Percentiles rank a stretch among this genome's conserved stretches.
phyloP scores from a whole-genome alignment of 805 yeast genomes.

The Kuraishia molischiana region DNA sequence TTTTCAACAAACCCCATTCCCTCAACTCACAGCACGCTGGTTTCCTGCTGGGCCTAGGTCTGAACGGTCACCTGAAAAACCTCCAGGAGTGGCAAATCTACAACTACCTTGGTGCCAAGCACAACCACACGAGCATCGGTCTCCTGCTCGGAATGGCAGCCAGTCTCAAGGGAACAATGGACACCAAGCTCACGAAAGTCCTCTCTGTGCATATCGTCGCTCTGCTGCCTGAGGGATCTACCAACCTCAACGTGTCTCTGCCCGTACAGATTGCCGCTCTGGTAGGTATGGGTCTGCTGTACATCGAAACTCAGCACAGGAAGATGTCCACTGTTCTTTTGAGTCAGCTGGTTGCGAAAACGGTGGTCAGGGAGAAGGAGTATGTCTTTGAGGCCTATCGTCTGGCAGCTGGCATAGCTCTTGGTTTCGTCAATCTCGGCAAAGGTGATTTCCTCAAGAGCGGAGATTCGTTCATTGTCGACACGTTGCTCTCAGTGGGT shows the following conservation, averaged over 20 bases:
- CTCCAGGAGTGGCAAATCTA: conserved; percentile 96
- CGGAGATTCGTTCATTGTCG: conserved; percentile 52
- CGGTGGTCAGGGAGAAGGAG: conserved; percentile 43
- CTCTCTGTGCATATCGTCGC: conserved; percentile 91
- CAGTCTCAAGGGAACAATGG: conserved; percentile 73
- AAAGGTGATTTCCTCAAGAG: conserved; percentile 48
- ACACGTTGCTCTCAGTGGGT: conserved; percentile 47
- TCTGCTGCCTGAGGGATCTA: conserved; percentile 81
- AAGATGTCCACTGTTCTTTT: conserved; percentile 76
- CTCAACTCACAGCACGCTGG: conserved; percentile 88
- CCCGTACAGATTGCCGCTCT: conserved; percentile 88
- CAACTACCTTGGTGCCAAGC: conserved; percentile 86
- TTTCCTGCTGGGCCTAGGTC: conserved; percentile 81
- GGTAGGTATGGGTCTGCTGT: conserved; percentile 81
- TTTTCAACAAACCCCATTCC: conserved; percentile 66
- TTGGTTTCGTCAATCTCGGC: conserved; percentile 80
- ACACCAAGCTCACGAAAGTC: conserved; percentile 80
- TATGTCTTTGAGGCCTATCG: conserved; percentile 72
- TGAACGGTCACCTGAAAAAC: conserved; percentile 75
- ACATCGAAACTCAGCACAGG: conserved; percentile 68
- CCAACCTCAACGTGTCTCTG: conserved; percentile 73
- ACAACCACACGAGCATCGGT: conserved; percentile 77
- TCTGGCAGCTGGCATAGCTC: conserved; percentile 77
- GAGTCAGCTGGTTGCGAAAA: conserved; percentile 53
- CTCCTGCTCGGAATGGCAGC: conserved; percentile 89